Evolutionary conservation across 106 monocot genomes (phyloP), one percentile per base, ranked within the genome.

Genomic region (Acorus calamus): DNA sequence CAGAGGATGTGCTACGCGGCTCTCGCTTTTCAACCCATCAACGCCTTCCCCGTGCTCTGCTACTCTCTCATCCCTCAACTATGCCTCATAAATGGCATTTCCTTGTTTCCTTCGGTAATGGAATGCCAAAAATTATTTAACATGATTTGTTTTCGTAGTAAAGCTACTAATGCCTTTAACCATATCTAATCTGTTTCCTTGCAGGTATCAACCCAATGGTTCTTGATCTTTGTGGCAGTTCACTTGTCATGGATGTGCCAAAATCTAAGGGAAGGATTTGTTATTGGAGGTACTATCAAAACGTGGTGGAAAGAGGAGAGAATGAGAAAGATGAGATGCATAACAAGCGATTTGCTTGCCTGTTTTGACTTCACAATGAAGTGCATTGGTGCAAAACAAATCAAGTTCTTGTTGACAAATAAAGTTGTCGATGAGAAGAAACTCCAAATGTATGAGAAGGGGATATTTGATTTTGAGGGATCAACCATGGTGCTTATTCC

Each of bases 401-500:
- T 55, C 55, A 55, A 55, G n/a, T 55, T 55, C 55, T 8, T n/a
- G 9, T 4, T 55, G 9, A 55, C 55, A 55, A 55, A 55, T 12
- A 55, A 55, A 55, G 55, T 11, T 8, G 55, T 55, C n/a, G 10
- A 12, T 8, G 55, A 55, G 55, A n/a, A 6, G 55, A 8, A 55
- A 55, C 9, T 55, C 55, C 6, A 55, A 55, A 55, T 55, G 55
- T 55, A 55, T n/a, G n/a, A 55, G 55, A 55, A 55, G 9, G 55
- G 55, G 55, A n/a, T 55, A 4, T 55, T 55, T n/a, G 55, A 55
- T 55, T 55, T 55, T n/a, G 55, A 55, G 10, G 55, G 55, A n/a
- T 8, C 55, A 4, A n/a, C 55, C 9, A 0, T n/a, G 55, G 9
- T 55, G 13, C 6, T 55, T 11, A 7, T 55, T 12, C 55, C 55